These are phyloP conservation scores for Tremellales sp. DNA, from an alignment of 1,284 basidiomycete genomes.

Conservation along the genomic window DNA sequence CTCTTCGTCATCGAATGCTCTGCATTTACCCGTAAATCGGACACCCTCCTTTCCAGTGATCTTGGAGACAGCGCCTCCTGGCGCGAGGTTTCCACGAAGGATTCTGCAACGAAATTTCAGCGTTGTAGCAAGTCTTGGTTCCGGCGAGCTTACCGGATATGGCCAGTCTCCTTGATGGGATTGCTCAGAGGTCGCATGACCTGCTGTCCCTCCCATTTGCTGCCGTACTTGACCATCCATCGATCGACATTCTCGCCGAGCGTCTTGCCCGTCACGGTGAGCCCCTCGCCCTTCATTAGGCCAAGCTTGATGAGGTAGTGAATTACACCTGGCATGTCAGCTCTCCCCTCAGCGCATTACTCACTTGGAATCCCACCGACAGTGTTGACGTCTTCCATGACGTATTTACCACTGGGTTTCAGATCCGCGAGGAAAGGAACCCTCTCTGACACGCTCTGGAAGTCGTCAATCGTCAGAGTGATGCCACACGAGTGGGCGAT, in stretches of 20 bases:
- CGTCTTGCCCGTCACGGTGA: conserved; percentile 93
- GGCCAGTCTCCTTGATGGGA: conserved; percentile 89
- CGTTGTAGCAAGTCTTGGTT: not conserved
- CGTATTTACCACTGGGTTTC: conserved; percentile 90
- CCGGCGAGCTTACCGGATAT: conserved; percentile 55
- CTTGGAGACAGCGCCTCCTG: conserved; percentile 89
- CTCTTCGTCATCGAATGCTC: conserved; percentile 62
- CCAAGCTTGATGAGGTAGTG: conserved; percentile 79
- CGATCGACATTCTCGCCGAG: conserved; percentile 80
- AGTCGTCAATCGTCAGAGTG: conserved; percentile 86
- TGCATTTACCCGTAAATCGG: conserved; percentile 58
- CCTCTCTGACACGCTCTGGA: conserved; percentile 78
- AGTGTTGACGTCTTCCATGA: conserved; percentile 93
- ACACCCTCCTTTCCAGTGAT: conserved; percentile 94
- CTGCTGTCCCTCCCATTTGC: conserved; percentile 69
- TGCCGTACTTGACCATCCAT: conserved; percentile 67
- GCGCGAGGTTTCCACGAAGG: conserved; percentile 82
- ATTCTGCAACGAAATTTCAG: conserved; percentile 56
- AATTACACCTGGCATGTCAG: conserved; percentile 46
- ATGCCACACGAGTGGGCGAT: conserved; percentile 89
- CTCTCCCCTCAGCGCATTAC: conserved; percentile 49
- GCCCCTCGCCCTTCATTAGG: conserved; percentile 81
- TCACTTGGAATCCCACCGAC: conserved; percentile 76
- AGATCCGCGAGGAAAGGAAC: conserved; percentile 93
- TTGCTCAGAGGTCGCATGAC: conserved; percentile 72